These are phyloP conservation scores for Phanerodontia chrysosporium DNA, from an alignment of 768 basidiomycete genomes.

Conservation along the genomic window DNA sequence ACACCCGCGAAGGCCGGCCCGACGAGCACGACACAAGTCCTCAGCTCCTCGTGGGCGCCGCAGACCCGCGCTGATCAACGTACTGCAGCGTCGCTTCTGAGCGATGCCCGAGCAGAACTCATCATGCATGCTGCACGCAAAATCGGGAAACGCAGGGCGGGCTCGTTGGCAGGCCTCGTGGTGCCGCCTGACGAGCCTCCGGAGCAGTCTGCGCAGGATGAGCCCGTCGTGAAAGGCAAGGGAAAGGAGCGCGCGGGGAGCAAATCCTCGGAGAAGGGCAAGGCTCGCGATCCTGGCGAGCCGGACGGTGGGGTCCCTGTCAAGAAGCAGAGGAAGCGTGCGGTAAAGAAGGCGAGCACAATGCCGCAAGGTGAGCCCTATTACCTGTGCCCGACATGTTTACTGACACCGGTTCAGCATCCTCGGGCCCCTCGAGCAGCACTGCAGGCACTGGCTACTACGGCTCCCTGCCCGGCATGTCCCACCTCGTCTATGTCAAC, in stretches of 20 bases:
- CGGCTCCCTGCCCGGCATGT: not conserved
- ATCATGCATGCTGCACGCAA: conserved; percentile 67
- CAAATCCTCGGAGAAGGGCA: not conserved
- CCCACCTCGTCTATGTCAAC: conserved; percentile 1
- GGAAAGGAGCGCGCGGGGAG: not conserved
- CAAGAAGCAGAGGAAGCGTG: not conserved
- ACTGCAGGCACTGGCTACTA: not conserved
- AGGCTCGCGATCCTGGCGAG: not conserved
- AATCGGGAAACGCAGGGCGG: conserved; percentile 59
- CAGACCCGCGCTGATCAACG: not conserved
- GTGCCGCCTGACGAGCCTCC: conserved; percentile 32
- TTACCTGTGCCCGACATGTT: not conserved
- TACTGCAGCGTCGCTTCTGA: conserved; percentile 28
- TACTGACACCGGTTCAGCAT: not conserved
- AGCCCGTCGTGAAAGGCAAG: not conserved
- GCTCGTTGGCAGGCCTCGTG: conserved; percentile 48
- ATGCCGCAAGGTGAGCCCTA: not conserved
- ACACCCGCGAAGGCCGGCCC: not conserved
- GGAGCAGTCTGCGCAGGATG: not conserved
- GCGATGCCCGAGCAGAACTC: conserved; percentile 71
- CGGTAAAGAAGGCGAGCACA: not conserved
- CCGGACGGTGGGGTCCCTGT: not conserved
- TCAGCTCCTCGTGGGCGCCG: not conserved
- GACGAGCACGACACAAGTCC: not conserved
- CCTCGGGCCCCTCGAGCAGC: not conserved